Evolutionary conservation across 164 flowering plant species (phyloP), one percentile per base, ranked within the genome.

Genomic region (Chimonanthus praecox): DNA sequence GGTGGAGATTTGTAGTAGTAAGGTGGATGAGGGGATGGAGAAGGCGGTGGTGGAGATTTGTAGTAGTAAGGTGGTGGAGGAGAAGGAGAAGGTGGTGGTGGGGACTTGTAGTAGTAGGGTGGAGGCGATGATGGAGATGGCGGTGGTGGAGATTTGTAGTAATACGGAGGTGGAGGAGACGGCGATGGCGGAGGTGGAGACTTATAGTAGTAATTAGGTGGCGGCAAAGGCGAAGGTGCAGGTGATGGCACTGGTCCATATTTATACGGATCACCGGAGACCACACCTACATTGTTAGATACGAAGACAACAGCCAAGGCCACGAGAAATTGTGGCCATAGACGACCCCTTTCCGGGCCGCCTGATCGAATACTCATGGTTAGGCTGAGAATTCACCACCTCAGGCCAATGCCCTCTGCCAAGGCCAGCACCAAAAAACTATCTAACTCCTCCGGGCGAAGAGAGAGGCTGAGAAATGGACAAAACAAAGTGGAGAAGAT

Each of bases 41-140:
- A 77, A 0, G 78, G 78, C 0, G 85, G 86, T 7, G 88, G 86
- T 1, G 84, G 83, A 0, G 85, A 82, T 2, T 47, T 47, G 54
- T 68, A 68, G 44, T 68, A 68, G 15, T 68, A 68, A 0, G 70
- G 44, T 7, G 69, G 21, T 0, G 21, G 65, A 0, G 67, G 46
- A 0, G 9, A 0, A 2, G 45, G 45, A 2, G 45, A 21, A 0
- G 67, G 67, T 18, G 70, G 70, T 2, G 70, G 54, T 0, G 70
- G 70, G 0, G 54, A 68, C 9, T 68, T 15, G 33, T 68, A 47
- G 21, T 67, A 67, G 11, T 67, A 67, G 0, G 69, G 69, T 1
- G 69, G 49, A 11, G 16, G 73, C 2, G 73, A 51, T 0, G 50
- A 58, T 45, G 64, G 65, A 4, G 63, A 15, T 0, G 72, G 51